phyloP scores from a whole-genome alignment of 805 yeast genomes.

The Candida easanensis region DNA sequence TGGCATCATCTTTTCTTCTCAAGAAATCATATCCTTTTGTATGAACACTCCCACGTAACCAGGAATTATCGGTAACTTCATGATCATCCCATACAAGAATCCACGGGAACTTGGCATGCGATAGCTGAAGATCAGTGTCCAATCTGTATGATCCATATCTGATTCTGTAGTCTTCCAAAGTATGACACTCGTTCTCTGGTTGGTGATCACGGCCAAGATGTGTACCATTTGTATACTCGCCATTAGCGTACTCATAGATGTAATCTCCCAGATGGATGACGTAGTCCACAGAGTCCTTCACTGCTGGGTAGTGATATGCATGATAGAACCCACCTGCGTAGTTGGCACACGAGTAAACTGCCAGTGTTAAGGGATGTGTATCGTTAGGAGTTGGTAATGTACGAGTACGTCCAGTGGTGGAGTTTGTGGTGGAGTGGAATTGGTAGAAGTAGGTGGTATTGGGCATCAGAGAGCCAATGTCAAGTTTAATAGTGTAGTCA shows the following conservation, averaged over 20 bases:
- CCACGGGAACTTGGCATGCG: slow-evolving; percentile 26
- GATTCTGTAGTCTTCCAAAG: slow-evolving; percentile 23
- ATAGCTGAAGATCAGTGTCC: slow-evolving; percentile 23
- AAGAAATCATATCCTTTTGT: slow-evolving; percentile 23
- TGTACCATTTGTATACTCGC: slow-evolving; percentile 25
- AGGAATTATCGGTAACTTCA: slow-evolving; percentile 28
- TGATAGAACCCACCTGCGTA: slow-evolving; percentile 28
- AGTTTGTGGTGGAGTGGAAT: slow-evolving; percentile 12
- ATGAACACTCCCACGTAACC: slow-evolving; percentile 25
- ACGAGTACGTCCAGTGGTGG: slow-evolving; percentile 20
- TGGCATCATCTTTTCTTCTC: slow-evolving; percentile 17
- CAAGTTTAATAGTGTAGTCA: slow-evolving; percentile 26
- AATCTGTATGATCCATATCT: slow-evolving; percentile 22
- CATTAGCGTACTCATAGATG: slow-evolving; percentile 27
- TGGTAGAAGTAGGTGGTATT: slow-evolving; percentile 21
- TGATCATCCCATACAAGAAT: slow-evolving; percentile 30
- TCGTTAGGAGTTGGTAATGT: slow-evolving; percentile 22
- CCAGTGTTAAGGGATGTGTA: slow-evolving; percentile 14
- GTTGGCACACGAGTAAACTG: slow-evolving; percentile 27
- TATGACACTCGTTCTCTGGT: slow-evolving; percentile 23
- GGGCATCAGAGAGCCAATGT: slow-evolving; percentile 17
- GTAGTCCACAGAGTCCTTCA: slow-evolving; percentile 22
- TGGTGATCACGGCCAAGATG: slow-evolving; percentile 18
- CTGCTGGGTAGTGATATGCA: slow-evolving; percentile 21
- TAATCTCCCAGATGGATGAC: slow-evolving; percentile 28